Evolutionary conservation across 768 basidiomycete species (phyloP), one percentile per base, ranked within the genome.

Genomic region (Lactarius psammicola): DNA sequence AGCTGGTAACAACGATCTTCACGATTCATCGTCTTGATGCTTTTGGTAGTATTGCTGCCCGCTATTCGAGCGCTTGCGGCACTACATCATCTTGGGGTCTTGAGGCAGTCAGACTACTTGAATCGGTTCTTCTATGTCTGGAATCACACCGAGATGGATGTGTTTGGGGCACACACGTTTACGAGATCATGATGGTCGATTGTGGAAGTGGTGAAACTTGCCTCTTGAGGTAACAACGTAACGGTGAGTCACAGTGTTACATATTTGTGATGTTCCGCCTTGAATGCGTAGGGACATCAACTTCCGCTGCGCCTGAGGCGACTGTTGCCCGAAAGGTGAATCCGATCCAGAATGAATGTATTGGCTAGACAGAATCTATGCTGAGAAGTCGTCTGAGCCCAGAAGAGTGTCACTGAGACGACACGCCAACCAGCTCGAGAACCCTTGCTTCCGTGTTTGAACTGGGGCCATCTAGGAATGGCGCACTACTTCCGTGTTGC

Each of bases 31-130:
- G 26, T 54, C 49, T 17, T 31, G 46, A 23, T 31, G n/a, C 20
- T 15, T 60, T 61, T 28, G 38, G n/a, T 33, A 38, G 53, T 46
- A 26, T 60, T 38, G 42, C 23, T 15, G 34, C 13, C 30, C 46
- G 31, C 31, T 34, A 3, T 26, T 49, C 8, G 59, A 31, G 59
- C 28, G 15, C 13, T 44, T 56, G 42, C 54, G 26, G 18, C 42
- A 13, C 40, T 23, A 13, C 28, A 30, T 28, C 17, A 26, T 31
- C 58, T 64, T 54, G 36, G n/a, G 9, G 30, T 26, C 57, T 64
- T 55, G 40, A 44, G 30, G n/a, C 36, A 42, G 30, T 64, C 63
- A 64, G 36, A 23, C 63, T 46, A 51, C 64, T 64, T 59, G 63
- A 42, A 54, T 40, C n/a, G 55, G 26, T 33, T 42, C 64, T 60